A percentile compares a stretch with the other conserved stretches of the same genome.
Conservation (phyloP, 176 grass and related monocot species). For the Elymus sibiricus region DNA sequence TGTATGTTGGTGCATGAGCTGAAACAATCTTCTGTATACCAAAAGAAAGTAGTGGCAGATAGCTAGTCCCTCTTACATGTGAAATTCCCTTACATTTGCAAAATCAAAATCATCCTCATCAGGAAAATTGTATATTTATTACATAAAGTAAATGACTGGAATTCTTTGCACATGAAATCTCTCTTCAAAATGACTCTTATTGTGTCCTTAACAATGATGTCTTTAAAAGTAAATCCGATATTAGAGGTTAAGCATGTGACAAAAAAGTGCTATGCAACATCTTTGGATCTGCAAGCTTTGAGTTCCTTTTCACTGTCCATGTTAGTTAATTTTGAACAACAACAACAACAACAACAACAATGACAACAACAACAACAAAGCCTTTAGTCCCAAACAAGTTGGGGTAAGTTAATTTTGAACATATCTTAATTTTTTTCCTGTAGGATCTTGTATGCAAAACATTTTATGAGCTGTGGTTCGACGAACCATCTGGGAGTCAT, state of each 20-base stretch:
- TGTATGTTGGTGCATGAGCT: background rate
- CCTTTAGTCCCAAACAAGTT: too few relatives aligned
- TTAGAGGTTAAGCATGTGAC: background rate
- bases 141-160: conserved; percentile 5
- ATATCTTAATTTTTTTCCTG: conserved; percentile 17
- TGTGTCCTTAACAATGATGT: background rate
- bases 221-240: conserved; percentile 3
- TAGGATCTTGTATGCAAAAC: conserved; percentile 99
- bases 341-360: too few relatives aligned
- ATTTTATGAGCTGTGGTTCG: conserved; percentile 98
- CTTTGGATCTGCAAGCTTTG: conserved; percentile 26
- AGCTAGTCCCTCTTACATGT: conserved; percentile 21
- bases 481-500: conserved; percentile 86
- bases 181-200: background rate
- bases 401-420: conserved; percentile 23
- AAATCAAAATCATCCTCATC: conserved; percentile 1
- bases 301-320: background rate
- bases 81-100: background rate
- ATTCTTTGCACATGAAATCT: background rate
- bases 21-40: background rate
- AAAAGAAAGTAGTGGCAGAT: background rate
- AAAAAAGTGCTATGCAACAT: conserved; percentile 20
- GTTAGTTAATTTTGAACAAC: conserved; percentile 22
- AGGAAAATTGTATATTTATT: background rate
- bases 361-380: too few relatives aligned